Conservation (phyloP, 257 asterid genomes). For the Datura wrightii region DNA sequence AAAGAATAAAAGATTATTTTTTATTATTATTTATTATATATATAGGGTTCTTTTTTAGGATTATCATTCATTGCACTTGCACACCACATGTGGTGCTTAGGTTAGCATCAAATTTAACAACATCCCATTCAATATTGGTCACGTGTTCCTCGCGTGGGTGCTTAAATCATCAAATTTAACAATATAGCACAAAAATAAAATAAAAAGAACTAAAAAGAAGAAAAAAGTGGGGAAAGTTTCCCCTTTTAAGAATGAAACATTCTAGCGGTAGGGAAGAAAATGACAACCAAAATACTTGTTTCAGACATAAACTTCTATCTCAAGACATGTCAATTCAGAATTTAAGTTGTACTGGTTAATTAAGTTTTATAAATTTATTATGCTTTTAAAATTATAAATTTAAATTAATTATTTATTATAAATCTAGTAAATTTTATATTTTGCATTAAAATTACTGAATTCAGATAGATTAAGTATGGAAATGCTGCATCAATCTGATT, state of each 20-base stretch:
- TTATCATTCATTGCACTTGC: constrained; percentile 16
- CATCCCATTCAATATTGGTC: constrained; percentile 7
- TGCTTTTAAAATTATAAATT: too few species aligned
- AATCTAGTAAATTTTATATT: too few species aligned
- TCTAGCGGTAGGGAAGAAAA: not conserved
- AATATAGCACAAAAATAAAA: not conserved
- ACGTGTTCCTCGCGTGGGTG: constrained; percentile 38
- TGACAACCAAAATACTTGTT: constrained; percentile 31
- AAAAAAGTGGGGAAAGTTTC: not conserved
- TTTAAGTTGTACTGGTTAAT: not conserved
- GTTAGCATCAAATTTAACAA: not conserved
- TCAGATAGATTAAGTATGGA: too few species aligned
- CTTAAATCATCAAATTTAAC: constrained; percentile 5
- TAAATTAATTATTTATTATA: too few species aligned
- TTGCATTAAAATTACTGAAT: too few species aligned
- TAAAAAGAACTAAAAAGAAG: not conserved
- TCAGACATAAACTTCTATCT: constrained; percentile 33
- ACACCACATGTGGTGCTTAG: not conserved
- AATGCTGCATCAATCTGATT: too few species aligned
- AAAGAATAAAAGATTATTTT: not conserved
- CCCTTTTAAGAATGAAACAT: not conserved
- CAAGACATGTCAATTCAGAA: not conserved
- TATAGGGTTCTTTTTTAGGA: not conserved
- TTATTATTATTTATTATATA: not conserved
- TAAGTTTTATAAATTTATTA: too few species aligned